Evolutionary conservation across 1,139 yeast genomes (phyloP), one percentile per base, ranked within the genome.

Genomic region (Lodderomyces metapsilosis): DNA sequence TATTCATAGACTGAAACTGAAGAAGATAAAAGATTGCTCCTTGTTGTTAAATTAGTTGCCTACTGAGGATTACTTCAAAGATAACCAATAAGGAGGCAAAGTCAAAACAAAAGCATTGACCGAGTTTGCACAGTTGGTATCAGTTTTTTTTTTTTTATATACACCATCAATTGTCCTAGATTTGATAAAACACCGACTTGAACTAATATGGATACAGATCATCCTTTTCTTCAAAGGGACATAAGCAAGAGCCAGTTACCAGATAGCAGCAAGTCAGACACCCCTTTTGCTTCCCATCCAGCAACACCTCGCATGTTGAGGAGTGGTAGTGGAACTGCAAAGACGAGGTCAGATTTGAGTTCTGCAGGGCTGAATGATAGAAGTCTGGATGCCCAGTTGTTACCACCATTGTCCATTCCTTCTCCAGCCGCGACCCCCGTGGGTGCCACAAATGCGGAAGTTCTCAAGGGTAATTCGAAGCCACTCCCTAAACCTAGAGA

Each of bases 301-400:
- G 91, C 91, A 3, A 83, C 91, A 1, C 86, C 89, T n/a, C 66
- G 91, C 52, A 84, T 84, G 92, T 66, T 84, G 52, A 71, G 88
- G 47, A 79, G 78, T 51, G 74, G 73, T 10, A 69, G 72, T 48
- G 70, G 72, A 31, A 60, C 67, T 36, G 49, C 65, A 44, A 63
- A 59, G 40, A 36, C 52, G 13, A 41, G 40, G 34, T 30, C 48
- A 10, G 52, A 49, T 12, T 28, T 47, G 23, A 10, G 15, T 23
- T 2, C 31, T 11, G 16, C 38, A 3, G 13, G n/a, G 11, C 18
- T 28, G 21, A 36, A 38, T 28, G 40, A 38, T 9, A 36, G 33
- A 11, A 24, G 22, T 8, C 21, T 25, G 18, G 38, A 36, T 17
- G 33, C 32, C 3, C 56, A 56, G 39, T 51, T 56, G 42, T 53